These are phyloP conservation scores for Emergomyces orientalis DNA, from an alignment of 2,329 filamentous ascomycete species.

Conservation along the genomic window DNA sequence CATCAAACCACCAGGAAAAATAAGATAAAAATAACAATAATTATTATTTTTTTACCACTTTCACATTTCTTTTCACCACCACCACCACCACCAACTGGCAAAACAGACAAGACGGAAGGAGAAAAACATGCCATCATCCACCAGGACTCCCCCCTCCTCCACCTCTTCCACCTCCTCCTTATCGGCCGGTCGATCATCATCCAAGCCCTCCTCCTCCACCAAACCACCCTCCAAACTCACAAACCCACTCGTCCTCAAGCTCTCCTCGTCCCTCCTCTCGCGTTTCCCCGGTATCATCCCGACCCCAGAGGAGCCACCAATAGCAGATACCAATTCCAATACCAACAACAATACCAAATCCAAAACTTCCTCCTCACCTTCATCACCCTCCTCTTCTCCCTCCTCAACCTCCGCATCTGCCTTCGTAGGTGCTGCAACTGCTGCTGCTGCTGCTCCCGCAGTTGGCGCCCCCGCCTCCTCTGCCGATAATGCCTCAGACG, in stretches of 20 bases:
- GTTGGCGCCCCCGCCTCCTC: slow-evolving; percentile 27
- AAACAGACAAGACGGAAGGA: background rate
- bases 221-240: slow-evolving; percentile 4
- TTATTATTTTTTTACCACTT: too few species aligned
- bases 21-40: too few species aligned
- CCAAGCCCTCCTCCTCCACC: slow-evolving; percentile 1
- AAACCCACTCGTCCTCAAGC: slow-evolving; percentile 31
- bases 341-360: slow-evolving; percentile 20
- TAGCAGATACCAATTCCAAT: slow-evolving; percentile 4
- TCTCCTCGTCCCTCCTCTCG: slow-evolving; percentile 30
- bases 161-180: slow-evolving; percentile 11
- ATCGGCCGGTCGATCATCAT: background rate
- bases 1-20: background rate
- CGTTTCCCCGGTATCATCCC: slow-evolving; percentile 24
- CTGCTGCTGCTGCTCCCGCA: slow-evolving; percentile 15
- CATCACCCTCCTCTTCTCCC: slow-evolving; percentile 23
- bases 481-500: slow-evolving; percentile 35
- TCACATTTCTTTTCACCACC: background rate
- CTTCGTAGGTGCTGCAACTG: slow-evolving; percentile 20
- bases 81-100: background rate
- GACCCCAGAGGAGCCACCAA: slow-evolving; percentile 9
- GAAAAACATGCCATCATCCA: slow-evolving; percentile 19
- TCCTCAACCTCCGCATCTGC: slow-evolving; percentile 21
- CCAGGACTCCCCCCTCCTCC: slow-evolving; percentile 18
- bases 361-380: slow-evolving; percentile 25